Evolutionary conservation across 352 stramenopile species (phyloP).

Genomic region (Phytophthora litchii): DNA sequence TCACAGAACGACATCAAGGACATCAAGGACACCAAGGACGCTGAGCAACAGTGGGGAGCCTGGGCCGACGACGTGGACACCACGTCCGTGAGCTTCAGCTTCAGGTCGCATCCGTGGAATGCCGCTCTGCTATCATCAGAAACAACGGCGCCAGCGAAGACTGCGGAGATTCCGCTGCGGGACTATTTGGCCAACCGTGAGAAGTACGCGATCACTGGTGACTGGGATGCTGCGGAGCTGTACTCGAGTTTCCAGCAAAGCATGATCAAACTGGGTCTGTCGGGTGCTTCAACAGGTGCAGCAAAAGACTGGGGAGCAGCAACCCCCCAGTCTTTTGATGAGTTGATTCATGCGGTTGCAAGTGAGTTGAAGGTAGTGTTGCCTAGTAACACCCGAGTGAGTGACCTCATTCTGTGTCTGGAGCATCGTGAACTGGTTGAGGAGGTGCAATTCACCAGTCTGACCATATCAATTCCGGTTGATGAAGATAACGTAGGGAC

Average conservation of each 20-base stretch:
- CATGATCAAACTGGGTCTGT: conserved; percentile 11
- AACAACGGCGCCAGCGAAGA: background rate
- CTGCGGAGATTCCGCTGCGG: conserved; percentile 27
- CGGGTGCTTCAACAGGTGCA: background rate
- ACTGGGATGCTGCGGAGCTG: conserved; percentile 25
- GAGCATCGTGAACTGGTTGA: conserved; percentile 17
- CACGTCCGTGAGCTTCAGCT: conserved; percentile 44
- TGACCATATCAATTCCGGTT: conserved; percentile 31
- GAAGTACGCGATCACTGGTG: conserved; percentile 14
- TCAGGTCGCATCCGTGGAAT: conserved; percentile 42
- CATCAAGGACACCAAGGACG: too few species aligned
- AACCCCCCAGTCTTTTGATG: conserved; percentile 18
- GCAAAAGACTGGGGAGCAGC: too few species aligned
- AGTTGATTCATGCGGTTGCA: conserved; percentile 20
- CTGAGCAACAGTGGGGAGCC: conserved; percentile 24
- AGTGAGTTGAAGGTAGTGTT: conserved; percentile 23
- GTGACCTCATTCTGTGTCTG: conserved; percentile 26
- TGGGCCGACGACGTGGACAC: conserved; percentile 46
- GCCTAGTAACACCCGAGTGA: conserved; percentile 5
- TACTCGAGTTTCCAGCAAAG: conserved; percentile 33
- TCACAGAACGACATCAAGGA: conserved; percentile 2
- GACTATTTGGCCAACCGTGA: conserved; percentile 22
- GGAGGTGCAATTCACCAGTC: conserved; percentile 32
- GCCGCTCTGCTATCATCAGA: conserved; percentile 20
- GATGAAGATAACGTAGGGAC: conserved; percentile 8